Conservation (phyloP, 2,329 filamentous ascomycete species). For the Annulohypoxylon truncatum region DNA sequence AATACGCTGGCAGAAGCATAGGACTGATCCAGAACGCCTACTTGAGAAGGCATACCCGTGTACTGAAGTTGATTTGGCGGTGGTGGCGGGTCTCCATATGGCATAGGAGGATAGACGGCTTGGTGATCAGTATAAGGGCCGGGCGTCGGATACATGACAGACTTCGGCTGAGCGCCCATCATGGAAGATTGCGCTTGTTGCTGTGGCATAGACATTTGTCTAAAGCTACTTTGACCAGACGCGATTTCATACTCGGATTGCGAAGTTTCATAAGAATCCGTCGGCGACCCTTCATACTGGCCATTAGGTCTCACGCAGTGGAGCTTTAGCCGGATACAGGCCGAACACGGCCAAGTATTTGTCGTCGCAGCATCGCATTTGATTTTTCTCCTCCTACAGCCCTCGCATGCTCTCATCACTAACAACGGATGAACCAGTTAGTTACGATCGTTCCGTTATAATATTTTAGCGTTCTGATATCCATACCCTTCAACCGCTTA, state of each 20-base stretch:
- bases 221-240: conserved; percentile 59
- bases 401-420: conserved; percentile 98
- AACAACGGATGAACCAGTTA: conserved; percentile 36
- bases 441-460: conserved; percentile 21
- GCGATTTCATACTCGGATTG: conserved; percentile 56
- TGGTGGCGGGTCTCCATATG: conserved; percentile 59
- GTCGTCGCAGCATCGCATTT: conserved; percentile 98
- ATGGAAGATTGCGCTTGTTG: conserved; percentile 58
- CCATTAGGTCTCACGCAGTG: conserved; percentile 92
- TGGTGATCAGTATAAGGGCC: conserved; percentile 60
- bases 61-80: conserved; percentile 65
- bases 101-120: conserved; percentile 59
- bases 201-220: conserved; percentile 65
- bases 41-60: conserved; percentile 61
- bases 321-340: conserved; percentile 90
- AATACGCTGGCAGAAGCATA: conserved; percentile 64
- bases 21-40: conserved; percentile 63
- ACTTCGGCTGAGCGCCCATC: conserved; percentile 56
- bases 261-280: conserved; percentile 63
- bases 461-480: conserved; percentile 12
- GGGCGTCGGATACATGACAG: conserved; percentile 62
- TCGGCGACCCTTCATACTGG: conserved; percentile 71
- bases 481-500: conserved; percentile 90
- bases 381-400: conserved; percentile 94
- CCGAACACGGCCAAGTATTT: conserved; percentile 96